Percentiles rank a stretch among this genome's conserved stretches.
Conservation (phyloP, 1,284 basidiomycete species). For the Trichosporon sp. region DNA sequence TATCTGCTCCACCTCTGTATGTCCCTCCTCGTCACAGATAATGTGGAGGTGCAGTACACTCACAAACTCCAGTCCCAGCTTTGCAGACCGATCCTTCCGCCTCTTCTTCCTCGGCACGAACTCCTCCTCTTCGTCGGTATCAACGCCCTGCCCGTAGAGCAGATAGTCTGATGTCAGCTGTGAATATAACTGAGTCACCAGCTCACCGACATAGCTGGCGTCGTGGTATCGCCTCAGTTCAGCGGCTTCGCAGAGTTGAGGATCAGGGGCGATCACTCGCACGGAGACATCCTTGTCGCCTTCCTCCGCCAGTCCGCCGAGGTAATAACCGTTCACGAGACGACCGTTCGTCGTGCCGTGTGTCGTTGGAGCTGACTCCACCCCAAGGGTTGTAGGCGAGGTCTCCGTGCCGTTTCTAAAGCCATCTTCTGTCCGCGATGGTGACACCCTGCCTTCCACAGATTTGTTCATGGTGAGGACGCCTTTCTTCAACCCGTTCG, state of each 20-base stretch:
- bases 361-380: too few species aligned
- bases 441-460: too few species aligned
- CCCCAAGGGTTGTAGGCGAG: too few species aligned
- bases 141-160: constrained; percentile 2
- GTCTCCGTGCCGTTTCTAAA: too few species aligned
- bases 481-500: too few species aligned
- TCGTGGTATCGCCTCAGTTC: constrained; percentile 49
- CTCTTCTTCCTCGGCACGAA: constrained; percentile 20
- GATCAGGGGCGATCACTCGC: constrained; percentile 28
- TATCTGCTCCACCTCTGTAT: too few species aligned
- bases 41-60: constrained; percentile 15
- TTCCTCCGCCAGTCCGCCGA: background rate
- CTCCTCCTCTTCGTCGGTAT: constrained; percentile 11
- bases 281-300: background rate
- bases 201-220: constrained; percentile 44
- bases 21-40: too few species aligned
- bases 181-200: rapidly evolving
- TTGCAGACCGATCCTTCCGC: constrained; percentile 46
- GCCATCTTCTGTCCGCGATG: too few species aligned
- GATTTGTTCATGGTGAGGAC: too few species aligned
- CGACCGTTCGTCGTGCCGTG: too few species aligned
- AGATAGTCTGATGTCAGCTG: constrained; percentile 19
- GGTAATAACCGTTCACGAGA: too few species aligned
- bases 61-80: constrained; percentile 61
- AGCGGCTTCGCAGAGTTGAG: constrained; percentile 24